phyloP scores from a whole-genome alignment of 2,329 filamentous ascomycete genomes.

The Neonectria neomacrospora region DNA sequence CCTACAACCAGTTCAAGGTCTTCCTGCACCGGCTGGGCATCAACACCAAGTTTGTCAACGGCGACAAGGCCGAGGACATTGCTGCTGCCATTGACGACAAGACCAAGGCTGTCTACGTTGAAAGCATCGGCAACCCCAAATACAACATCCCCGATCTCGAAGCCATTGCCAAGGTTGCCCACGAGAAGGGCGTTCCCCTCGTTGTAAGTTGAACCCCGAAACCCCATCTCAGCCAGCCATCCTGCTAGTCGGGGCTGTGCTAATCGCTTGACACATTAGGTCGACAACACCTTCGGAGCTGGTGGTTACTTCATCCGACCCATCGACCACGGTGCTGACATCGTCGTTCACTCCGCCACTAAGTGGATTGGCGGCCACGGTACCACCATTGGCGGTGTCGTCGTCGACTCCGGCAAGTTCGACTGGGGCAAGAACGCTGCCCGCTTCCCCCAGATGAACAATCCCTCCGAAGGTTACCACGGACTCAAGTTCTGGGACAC shows the following conservation, averaged over 20 bases:
- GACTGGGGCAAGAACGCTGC: slow-evolving; percentile 88
- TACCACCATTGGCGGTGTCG: slow-evolving; percentile 87
- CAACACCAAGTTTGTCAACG: slow-evolving; percentile 85
- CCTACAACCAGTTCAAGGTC: slow-evolving; percentile 98
- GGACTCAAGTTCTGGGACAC: slow-evolving; percentile 95
- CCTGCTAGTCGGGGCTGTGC: neutral
- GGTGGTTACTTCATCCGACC: slow-evolving; percentile 89
- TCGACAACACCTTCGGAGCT: slow-evolving; percentile 96
- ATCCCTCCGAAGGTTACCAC: slow-evolving; percentile 90
- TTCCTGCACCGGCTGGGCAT: slow-evolving; percentile 88
- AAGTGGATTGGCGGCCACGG: slow-evolving; percentile 98
- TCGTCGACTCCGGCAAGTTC: slow-evolving; percentile 91
- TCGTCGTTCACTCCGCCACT: slow-evolving; percentile 92
- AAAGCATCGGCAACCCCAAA: slow-evolving; percentile 92
- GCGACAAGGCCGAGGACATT: slow-evolving; percentile 83
- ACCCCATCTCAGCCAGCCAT: neutral
- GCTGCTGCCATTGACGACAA: slow-evolving; percentile 87
- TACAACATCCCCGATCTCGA: slow-evolving; percentile 95
- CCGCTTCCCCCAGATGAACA: slow-evolving; percentile 92
- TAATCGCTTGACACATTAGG: slow-evolving; percentile 54
- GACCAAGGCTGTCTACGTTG: slow-evolving; percentile 92
- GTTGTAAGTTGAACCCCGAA: slow-evolving; percentile 57
- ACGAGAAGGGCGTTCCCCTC: slow-evolving; percentile 72
- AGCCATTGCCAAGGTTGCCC: slow-evolving; percentile 84
- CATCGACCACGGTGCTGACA: slow-evolving; percentile 91